These are phyloP conservation scores for Fusarium continuum DNA, from an alignment of 2,329 filamentous ascomycete species.

Conservation along the genomic window DNA sequence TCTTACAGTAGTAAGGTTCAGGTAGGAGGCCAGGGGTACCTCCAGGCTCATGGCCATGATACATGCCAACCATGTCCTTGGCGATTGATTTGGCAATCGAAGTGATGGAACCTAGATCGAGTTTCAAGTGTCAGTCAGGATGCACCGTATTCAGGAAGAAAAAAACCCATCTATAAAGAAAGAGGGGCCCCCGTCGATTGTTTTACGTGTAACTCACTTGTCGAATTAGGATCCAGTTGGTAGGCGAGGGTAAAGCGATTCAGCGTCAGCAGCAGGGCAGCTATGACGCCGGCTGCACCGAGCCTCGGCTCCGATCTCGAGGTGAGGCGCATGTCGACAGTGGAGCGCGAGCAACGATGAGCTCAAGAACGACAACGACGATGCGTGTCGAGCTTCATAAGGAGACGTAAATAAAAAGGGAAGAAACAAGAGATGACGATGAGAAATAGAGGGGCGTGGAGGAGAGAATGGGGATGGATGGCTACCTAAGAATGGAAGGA, in stretches of 20 bases:
- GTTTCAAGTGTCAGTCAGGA: slow-evolving; percentile 10
- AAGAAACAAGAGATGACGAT: slow-evolving; percentile 11
- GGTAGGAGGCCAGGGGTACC: slow-evolving; percentile 62
- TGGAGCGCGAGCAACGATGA: slow-evolving; percentile 22
- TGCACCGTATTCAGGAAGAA: neutral
- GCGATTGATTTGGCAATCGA: slow-evolving; percentile 60
- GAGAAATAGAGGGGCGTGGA: slow-evolving; percentile 6
- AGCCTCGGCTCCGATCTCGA: slow-evolving; percentile 17
- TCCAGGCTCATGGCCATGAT: slow-evolving; percentile 59
- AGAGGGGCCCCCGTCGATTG: neutral
- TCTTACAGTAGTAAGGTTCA: slow-evolving; percentile 64
- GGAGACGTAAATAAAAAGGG: slow-evolving; percentile 3
- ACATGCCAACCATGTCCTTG: slow-evolving; percentile 57
- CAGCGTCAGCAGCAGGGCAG: slow-evolving; percentile 40
- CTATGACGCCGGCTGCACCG: slow-evolving; percentile 33
- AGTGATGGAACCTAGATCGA: slow-evolving; percentile 58
- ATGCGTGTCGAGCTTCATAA: slow-evolving; percentile 33
- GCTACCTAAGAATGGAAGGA: slow-evolving; percentile 21
- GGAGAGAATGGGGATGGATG: neutral
- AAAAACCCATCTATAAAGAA: neutral
- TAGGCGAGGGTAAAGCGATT: slow-evolving; percentile 46
- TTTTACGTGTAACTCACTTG: slow-evolving; percentile 41
- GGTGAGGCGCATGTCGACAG: slow-evolving; percentile 34
- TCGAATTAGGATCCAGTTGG: slow-evolving; percentile 50
- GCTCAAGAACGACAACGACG: slow-evolving; percentile 30